Evolutionary conservation across 1,284 basidiomycete genomes (phyloP), one percentile per base, ranked within the genome.

Genomic region (Puccinia hordei): DNA sequence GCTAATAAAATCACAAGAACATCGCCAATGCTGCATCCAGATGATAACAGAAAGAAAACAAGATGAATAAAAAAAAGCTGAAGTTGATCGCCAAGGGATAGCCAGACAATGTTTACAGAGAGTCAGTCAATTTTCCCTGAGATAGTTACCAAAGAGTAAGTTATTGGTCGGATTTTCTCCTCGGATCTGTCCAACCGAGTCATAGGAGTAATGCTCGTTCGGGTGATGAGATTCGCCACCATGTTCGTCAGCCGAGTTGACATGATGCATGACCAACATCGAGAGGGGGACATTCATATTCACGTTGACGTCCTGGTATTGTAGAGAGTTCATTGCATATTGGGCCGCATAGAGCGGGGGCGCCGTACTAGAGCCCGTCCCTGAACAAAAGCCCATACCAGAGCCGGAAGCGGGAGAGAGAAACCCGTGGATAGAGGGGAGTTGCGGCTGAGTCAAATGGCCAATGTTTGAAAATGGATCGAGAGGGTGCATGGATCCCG

Each of bases 311-410:
- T 73, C 49, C 27, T 73, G 71, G 33, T 73, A 73, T 38, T 53
- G 71, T 0, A 73, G 51, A 27, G 51, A 73, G 51, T 73, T 73
- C 71, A 73, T 55, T 27, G 71, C 71, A 30, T 73, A 73, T 73
- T 73, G 71, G 51, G 71, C 71, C 22, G 71, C 71, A 57, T 73
- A 73, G 3, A 73, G 71, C 19, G 71, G 53, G 1, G 49, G 71
- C 12, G 49, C 71, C 17, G 71, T 68, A 49, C 41, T 49, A 17
- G 66, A 68, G 5, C 41, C 17, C 41, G 35, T 27, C 22, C 66
- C 66, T 13, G 66, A 24, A 68, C 66, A 68, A 73, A 55, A 55
- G 8, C 71, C 71, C 30, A 57, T 73, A 10, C 44, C 71, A 35
- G 49, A 73, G 35, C 71, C 35, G 15, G 53, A 73, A 19, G 35